Evolutionary conservation across 2,329 filamentous ascomycete genomes (phyloP).

Genomic region (Microcyclosporella mali): DNA sequence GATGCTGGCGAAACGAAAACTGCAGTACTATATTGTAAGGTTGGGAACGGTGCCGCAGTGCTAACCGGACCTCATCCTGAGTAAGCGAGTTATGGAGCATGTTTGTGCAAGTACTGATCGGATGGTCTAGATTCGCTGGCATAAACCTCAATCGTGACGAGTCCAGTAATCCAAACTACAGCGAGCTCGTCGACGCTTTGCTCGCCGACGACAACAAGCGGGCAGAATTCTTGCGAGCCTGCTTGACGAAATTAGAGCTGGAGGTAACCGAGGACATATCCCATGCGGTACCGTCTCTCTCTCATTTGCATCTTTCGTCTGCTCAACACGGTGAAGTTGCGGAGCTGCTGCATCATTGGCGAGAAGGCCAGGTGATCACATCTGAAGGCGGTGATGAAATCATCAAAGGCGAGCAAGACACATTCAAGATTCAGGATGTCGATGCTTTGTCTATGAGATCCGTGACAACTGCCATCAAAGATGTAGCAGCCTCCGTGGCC

Average conservation of each 20-base stretch:
- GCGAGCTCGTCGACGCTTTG: constrained; percentile 61
- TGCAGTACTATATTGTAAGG: constrained; percentile 74
- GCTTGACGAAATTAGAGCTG: constrained; percentile 74
- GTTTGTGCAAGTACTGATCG: constrained; percentile 8
- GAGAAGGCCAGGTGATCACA: constrained; percentile 58
- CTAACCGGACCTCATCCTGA: constrained; percentile 90
- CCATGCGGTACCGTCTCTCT: constrained; percentile 68
- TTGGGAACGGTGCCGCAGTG: constrained; percentile 72
- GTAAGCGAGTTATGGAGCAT: constrained; percentile 45
- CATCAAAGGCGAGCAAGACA: constrained; percentile 75
- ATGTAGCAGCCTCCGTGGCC: constrained; percentile 12
- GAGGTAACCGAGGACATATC: constrained; percentile 61
- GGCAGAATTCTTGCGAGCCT: constrained; percentile 69
- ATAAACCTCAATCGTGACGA: constrained; percentile 66
- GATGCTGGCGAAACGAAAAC: constrained; percentile 67
- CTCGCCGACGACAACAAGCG: constrained; percentile 63
- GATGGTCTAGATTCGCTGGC: constrained; percentile 63
- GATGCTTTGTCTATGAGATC: constrained; percentile 38
- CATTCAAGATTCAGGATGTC: constrained; percentile 61
- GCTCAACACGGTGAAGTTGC: constrained; percentile 58
- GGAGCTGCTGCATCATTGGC: constrained; percentile 60
- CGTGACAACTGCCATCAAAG: constrained; percentile 27
- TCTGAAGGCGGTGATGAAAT: constrained; percentile 54
- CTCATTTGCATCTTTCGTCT: constrained; percentile 74
- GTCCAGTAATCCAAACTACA: constrained; percentile 58